Percentiles rank a stretch among this genome's conserved stretches.
These are phyloP conservation scores for Diplosphaera chodatii DNA, from an alignment of 139 green algal species.

Conservation along the genomic window DNA sequence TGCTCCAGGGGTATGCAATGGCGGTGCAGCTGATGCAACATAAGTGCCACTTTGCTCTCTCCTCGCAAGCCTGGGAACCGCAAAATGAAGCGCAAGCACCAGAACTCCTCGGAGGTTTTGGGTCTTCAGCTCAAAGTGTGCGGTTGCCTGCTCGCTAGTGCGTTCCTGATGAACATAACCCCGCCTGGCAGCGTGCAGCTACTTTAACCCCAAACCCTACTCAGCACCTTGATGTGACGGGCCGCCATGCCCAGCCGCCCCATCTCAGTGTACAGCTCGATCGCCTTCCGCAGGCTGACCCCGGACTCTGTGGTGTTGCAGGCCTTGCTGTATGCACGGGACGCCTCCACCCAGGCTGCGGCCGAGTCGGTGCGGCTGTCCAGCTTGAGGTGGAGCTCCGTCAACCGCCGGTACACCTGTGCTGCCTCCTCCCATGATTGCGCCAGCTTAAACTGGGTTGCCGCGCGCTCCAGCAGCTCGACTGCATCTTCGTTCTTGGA, in stretches of 20 bases:
- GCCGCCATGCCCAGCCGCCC: constrained; percentile 90
- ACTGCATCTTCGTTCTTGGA: constrained; percentile 93
- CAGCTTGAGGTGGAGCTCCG: constrained; percentile 76
- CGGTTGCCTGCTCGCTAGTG: too few relatives aligned
- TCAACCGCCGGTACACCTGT: constrained; percentile 72
- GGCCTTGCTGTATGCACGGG: constrained; percentile 75
- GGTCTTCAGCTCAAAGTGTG: too few relatives aligned
- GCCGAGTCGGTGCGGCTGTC: constrained; percentile 88
- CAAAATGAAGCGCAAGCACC: too few relatives aligned
- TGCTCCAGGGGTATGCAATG: too few relatives aligned
- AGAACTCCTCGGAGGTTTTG: too few relatives aligned
- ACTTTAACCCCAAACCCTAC: neutral
- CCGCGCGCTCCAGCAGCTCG: constrained; percentile 87
- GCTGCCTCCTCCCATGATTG: constrained; percentile 76
- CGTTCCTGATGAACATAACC: too few relatives aligned
- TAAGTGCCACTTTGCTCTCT: too few relatives aligned
- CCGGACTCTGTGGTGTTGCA: constrained; percentile 46
- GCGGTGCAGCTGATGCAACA: too few relatives aligned
- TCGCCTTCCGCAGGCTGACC: constrained; percentile 54
- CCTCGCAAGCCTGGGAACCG: too few relatives aligned
- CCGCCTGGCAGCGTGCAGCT: too few relatives aligned
- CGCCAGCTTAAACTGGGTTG: constrained; percentile 92
- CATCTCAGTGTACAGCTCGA: constrained; percentile 90
- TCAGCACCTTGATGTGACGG: constrained; percentile 51
- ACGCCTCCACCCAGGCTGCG: constrained; percentile 74